phyloP scores from a whole-genome alignment of 768 basidiomycete species.

The Tulasnella sp. region DNA sequence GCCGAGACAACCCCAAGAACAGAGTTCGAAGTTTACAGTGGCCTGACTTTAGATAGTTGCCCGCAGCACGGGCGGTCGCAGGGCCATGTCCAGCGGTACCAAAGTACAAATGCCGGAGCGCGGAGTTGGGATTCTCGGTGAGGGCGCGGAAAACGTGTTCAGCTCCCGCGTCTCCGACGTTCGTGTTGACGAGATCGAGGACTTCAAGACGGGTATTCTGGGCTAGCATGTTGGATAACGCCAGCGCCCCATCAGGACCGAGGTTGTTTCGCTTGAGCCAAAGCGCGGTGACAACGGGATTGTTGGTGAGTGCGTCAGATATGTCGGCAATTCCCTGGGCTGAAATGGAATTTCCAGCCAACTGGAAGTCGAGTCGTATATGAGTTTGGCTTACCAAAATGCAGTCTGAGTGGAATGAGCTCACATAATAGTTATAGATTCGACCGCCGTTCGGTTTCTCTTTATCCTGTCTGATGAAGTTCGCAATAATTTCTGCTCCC shows the following conservation, averaged over 20 bases:
- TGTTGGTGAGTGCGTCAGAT: slow-evolving; percentile 16
- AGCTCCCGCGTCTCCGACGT: slow-evolving; percentile 27
- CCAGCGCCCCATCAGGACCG: slow-evolving; percentile 24
- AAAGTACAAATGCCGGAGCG: slow-evolving; percentile 26
- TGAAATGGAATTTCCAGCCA: slow-evolving; percentile 29
- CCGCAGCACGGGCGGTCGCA: slow-evolving; percentile 20
- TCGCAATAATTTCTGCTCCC: slow-evolving; percentile 27
- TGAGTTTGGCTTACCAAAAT: neutral
- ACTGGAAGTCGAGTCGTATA: neutral
- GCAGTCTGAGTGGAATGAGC: neutral
- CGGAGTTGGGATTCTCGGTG: slow-evolving; percentile 19
- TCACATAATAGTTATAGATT: slow-evolving; percentile 27
- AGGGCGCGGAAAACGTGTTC: slow-evolving; percentile 26
- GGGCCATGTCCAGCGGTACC: slow-evolving; percentile 16
- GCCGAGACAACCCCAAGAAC: slow-evolving; percentile 16
- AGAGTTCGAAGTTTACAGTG: slow-evolving; percentile 22
- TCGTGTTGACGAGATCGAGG: slow-evolving; percentile 30
- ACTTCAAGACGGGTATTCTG: slow-evolving; percentile 25
- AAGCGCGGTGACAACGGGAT: slow-evolving; percentile 27
- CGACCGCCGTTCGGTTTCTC: slow-evolving; percentile 23
- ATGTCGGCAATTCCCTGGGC: slow-evolving; percentile 23
- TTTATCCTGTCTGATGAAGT: slow-evolving; percentile 25
- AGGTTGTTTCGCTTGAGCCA: slow-evolving; percentile 31
- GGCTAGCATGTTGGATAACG: slow-evolving; percentile 23
- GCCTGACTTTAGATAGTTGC: slow-evolving; percentile 11